phyloP scores from a whole-genome alignment of 2,329 filamentous ascomycete genomes.

The Pseudogymnoascus sp. region DNA sequence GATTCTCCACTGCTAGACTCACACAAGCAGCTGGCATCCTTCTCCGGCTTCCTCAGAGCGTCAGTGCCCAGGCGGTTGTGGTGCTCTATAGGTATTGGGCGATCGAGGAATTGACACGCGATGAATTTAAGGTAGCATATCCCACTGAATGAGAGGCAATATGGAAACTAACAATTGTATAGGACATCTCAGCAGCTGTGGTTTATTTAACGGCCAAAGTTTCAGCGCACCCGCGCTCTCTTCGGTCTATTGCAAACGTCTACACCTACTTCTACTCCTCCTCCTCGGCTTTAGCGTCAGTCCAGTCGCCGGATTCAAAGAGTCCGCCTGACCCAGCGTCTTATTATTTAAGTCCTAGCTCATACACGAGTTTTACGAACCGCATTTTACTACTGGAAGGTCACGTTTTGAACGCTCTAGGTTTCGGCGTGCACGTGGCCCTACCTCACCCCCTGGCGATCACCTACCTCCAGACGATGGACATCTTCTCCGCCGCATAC shows the following conservation, averaged over 20 bases:
- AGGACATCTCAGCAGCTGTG: slow-evolving; percentile 76
- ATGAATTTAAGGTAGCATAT: slow-evolving; percentile 41
- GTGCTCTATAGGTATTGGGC: slow-evolving; percentile 78
- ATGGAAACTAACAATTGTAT: slow-evolving; percentile 11
- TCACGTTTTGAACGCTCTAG: slow-evolving; percentile 66
- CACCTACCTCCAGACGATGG: slow-evolving; percentile 87
- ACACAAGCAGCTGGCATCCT: slow-evolving; percentile 76
- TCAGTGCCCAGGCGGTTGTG: slow-evolving; percentile 79
- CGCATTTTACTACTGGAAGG: slow-evolving; percentile 69
- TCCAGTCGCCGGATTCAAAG: slow-evolving; percentile 8
- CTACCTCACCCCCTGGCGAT: slow-evolving; percentile 81
- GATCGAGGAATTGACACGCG: slow-evolving; percentile 43
- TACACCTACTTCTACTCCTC: slow-evolving; percentile 73
- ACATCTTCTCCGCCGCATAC: slow-evolving; percentile 45
- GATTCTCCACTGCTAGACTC: slow-evolving; percentile 64
- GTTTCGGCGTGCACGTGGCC: slow-evolving; percentile 78
- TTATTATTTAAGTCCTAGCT: slow-evolving; percentile 67
- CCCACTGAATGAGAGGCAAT: not conserved
- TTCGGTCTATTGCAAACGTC: slow-evolving; percentile 75
- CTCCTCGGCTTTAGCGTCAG: slow-evolving; percentile 36
- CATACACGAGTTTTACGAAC: slow-evolving; percentile 59
- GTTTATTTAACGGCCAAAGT: slow-evolving; percentile 81
- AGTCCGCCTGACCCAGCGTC: slow-evolving; percentile 38
- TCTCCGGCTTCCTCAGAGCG: slow-evolving; percentile 75
- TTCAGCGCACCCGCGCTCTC: slow-evolving; percentile 66